A percentile compares a stretch with the other conserved stretches of the same genome.
Evolutionary conservation across 768 basidiomycete genomes (phyloP).

Genomic region (Megacollybia marginata): DNA sequence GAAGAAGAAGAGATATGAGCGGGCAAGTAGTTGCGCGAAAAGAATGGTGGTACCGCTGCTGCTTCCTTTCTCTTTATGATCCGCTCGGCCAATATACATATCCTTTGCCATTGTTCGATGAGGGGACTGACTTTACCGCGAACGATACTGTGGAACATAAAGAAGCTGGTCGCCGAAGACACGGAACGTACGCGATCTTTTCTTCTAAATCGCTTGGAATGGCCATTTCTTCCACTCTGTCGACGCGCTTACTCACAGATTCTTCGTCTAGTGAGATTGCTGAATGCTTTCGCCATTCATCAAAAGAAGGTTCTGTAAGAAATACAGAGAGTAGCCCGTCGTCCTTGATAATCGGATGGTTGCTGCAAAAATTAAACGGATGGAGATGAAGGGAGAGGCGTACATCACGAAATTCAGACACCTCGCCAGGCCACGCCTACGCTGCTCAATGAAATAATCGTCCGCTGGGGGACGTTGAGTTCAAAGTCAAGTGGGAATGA

Average conservation of each 20-base stretch:
- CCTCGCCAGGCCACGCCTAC: constrained; percentile 78
- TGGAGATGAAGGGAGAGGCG: constrained; percentile 16
- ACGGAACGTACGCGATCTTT: constrained; percentile 59
- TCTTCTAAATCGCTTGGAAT: constrained; percentile 91
- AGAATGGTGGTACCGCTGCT: constrained; percentile 75
- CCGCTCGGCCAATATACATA: constrained; percentile 82
- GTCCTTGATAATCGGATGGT: constrained; percentile 87
- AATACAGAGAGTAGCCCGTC: constrained; percentile 81
- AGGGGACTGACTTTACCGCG: constrained; percentile 67
- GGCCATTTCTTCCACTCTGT: constrained; percentile 80
- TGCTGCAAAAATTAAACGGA: constrained; percentile 33
- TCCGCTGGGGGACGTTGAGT: constrained; percentile 47
- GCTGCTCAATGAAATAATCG: constrained; percentile 84
- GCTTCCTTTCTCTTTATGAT: constrained; percentile 87
- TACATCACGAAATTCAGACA: constrained; percentile 76
- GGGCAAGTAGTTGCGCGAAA: constrained; percentile 55
- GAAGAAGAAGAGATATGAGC: constrained; percentile 48
- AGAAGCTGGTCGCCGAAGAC: constrained; percentile 1
- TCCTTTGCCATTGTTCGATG: constrained; percentile 89
- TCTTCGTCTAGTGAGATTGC: constrained; percentile 82
- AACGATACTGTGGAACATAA: constrained; percentile 44
- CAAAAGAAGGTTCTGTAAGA: constrained; percentile 76
- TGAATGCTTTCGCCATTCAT: constrained; percentile 79
- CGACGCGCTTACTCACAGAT: constrained; percentile 69
- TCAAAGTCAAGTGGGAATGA: neutral